Conservation (phyloP, 257 asterid genomes). For the Nicotiana benthamiana region DNA sequence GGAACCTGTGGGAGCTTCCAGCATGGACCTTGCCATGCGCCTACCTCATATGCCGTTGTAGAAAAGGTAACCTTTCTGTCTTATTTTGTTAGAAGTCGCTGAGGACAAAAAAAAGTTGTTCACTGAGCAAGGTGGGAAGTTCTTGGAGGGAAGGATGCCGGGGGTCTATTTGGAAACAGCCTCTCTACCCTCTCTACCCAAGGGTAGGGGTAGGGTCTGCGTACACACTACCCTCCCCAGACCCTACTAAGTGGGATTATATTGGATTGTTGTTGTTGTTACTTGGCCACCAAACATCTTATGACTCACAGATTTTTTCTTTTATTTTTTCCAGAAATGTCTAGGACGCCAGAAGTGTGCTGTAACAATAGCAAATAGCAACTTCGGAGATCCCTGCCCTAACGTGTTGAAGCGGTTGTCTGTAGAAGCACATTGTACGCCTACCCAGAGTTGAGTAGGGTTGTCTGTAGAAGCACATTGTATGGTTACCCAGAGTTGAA, state of each 20-base stretch:
- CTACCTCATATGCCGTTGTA: conserved; percentile 41
- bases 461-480: conserved; percentile 85
- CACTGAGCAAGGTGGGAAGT: no score
- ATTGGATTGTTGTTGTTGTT: no score
- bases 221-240: no score
- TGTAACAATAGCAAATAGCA: conserved; percentile 59
- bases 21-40: conserved; percentile 88
- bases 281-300: not conserved
- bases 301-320: not conserved
- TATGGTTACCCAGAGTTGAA: conserved; percentile 20
- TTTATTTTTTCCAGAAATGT: conserved; percentile 52
- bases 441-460: conserved; percentile 26
- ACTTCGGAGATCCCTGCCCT: conserved; percentile 90
- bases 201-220: no score
- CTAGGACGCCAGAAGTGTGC: conserved; percentile 61
- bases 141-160: no score
- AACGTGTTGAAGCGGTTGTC: conserved; percentile 62
- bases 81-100: not conserved
- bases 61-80: conserved; percentile 50
- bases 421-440: conserved; percentile 76
- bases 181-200: no score
- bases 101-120: not conserved
- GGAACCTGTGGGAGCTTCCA: conserved; percentile 89
- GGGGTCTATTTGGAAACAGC: no score
- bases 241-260: no score